Percentiles rank a stretch among this genome's conserved stretches.
Evolutionary conservation across 2,329 filamentous ascomycete species (phyloP).

Genomic region (Epichloe festucae): DNA sequence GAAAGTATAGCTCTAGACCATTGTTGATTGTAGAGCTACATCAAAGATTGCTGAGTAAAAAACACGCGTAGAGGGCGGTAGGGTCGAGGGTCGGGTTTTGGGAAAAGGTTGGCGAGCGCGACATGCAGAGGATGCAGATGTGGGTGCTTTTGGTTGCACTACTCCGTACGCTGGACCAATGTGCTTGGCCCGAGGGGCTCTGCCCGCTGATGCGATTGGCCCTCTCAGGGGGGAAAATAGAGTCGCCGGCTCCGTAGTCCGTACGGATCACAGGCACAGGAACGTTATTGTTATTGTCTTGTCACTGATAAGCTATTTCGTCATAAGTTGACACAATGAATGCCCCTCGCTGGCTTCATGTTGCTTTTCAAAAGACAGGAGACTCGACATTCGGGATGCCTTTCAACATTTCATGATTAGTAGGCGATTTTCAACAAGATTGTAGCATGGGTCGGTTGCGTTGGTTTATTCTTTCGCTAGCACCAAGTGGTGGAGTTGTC

Average conservation of each 20-base stretch:
- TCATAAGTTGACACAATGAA: neutral
- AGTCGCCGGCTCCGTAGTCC: neutral
- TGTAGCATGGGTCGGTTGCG: too few species aligned
- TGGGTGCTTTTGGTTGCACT: neutral
- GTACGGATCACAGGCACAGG: neutral
- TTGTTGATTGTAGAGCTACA: conserved; percentile 5
- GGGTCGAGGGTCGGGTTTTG: neutral
- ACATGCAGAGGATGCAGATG: neutral
- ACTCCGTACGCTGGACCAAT: neutral
- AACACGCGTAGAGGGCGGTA: conserved; percentile 1
- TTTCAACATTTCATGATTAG: too few species aligned
- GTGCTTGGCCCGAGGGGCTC: neutral
- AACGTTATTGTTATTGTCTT: too few species aligned
- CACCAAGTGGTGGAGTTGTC: too few species aligned
- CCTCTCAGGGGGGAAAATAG: neutral
- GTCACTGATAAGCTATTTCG: neutral
- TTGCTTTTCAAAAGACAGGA: too few species aligned
- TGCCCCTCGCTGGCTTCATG: too few species aligned
- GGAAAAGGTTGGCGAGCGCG: neutral
- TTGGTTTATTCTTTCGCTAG: too few species aligned
- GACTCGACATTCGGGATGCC: too few species aligned
- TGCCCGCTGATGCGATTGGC: neutral
- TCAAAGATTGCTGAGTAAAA: conserved; percentile 2
- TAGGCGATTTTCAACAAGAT: too few species aligned
- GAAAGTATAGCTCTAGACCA: conserved; percentile 2